Conservation (phyloP, 495 filamentous ascomycete species). For the Articulospora tetracladia region DNA sequence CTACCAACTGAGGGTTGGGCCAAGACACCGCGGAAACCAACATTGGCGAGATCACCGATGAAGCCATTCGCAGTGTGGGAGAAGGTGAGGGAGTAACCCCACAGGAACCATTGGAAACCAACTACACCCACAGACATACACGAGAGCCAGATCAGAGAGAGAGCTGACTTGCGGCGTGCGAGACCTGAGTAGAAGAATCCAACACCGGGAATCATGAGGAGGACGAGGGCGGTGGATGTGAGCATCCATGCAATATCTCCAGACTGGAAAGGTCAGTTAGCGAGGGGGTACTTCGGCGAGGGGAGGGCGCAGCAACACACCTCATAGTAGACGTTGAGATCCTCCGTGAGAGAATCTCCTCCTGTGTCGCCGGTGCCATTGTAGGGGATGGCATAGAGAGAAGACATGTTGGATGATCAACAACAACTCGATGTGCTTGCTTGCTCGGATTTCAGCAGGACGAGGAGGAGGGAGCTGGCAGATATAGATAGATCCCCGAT, state of each 20-base stretch:
- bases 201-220: slow-evolving; percentile 98
- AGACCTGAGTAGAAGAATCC: slow-evolving; percentile 99
- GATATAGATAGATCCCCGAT: neutral
- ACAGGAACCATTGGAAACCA: slow-evolving; percentile 99
- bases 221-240: slow-evolving; percentile 80
- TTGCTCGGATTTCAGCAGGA: neutral
- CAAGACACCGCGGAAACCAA: slow-evolving; percentile 79
- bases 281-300: neutral
- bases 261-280: slow-evolving; percentile 39
- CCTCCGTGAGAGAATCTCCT: slow-evolving; percentile 66
- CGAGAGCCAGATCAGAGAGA: slow-evolving; percentile 94
- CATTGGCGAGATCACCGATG: slow-evolving; percentile 82
- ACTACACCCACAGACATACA: slow-evolving; percentile 88
- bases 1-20: slow-evolving; percentile 75
- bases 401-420: slow-evolving; percentile 14
- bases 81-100: slow-evolving; percentile 94
- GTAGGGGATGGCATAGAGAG: slow-evolving; percentile 43
- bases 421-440: neutral
- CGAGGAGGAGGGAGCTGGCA: neutral
- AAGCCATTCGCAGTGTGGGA: slow-evolving; percentile 76
- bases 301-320: slow-evolving; percentile 33
- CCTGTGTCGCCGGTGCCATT: slow-evolving; percentile 62
- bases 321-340: slow-evolving; percentile 80
- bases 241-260: slow-evolving; percentile 94
- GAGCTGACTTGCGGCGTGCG: slow-evolving; percentile 88